Evolutionary conservation across 2,329 filamentous ascomycete genomes (phyloP).

Genomic region (Passalora sequoiae): DNA sequence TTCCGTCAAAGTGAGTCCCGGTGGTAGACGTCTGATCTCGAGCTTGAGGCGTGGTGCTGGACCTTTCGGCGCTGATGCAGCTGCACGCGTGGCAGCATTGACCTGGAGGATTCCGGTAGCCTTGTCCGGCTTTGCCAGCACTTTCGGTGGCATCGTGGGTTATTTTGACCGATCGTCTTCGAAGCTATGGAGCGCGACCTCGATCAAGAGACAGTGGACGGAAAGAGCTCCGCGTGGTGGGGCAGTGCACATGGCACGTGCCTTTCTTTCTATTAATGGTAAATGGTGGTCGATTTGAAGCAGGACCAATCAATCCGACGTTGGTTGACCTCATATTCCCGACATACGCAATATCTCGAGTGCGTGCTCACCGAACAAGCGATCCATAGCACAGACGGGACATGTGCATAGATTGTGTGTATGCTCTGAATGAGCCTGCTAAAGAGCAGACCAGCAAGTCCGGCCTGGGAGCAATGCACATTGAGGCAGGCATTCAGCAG

Average conservation of each 20-base stretch:
- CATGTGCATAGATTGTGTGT: neutral
- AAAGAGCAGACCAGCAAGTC: neutral
- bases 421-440: neutral
- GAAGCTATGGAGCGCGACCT: too few species aligned
- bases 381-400: neutral
- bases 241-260: neutral
- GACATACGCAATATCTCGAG: neutral
- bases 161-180: too few species aligned
- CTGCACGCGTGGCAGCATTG: conserved; percentile 29
- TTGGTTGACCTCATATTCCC: too few species aligned
- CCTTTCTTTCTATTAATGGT: too few species aligned
- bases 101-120: conserved; percentile 29
- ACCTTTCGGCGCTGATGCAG: conserved; percentile 35
- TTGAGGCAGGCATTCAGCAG: neutral
- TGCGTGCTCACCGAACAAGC: neutral
- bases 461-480: neutral
- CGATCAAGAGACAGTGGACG: neutral
- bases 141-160: conserved; percentile 29
- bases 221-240: neutral
- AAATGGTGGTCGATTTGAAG: too few species aligned
- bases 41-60: conserved; percentile 70
- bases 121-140: conserved; percentile 30
- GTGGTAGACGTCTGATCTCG: conserved; percentile 76
- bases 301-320: too few species aligned
- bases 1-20: conserved; percentile 74